These are phyloP conservation scores for Geranomyces variabilis DNA, from an alignment of 192 early-diverging fungal species.

Conservation along the genomic window DNA sequence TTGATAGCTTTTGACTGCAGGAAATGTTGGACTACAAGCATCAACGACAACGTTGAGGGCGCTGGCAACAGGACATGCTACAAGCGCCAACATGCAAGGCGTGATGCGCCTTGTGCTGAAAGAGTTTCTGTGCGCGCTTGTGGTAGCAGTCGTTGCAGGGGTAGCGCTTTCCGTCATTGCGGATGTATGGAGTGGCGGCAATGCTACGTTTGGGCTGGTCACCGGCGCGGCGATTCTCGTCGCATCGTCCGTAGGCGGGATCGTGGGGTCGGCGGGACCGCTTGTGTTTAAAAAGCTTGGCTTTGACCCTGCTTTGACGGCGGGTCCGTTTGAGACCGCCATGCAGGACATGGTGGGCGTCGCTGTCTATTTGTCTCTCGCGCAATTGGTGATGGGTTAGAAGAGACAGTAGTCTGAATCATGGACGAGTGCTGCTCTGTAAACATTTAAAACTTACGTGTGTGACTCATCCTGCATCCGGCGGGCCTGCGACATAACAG, in stretches of 20 bases:
- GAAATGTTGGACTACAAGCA: slow-evolving; percentile 52
- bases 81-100: slow-evolving; percentile 21
- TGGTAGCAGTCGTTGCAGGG: not conserved
- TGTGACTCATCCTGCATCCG: no score
- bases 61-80: slow-evolving; percentile 49
- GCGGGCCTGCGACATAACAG: no score
- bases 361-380: slow-evolving; percentile 35
- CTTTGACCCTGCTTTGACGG: slow-evolving; percentile 49
- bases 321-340: slow-evolving; percentile 54
- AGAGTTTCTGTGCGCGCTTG: slow-evolving; percentile 27
- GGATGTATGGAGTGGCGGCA: slow-evolving; percentile 3
- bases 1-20: no score
- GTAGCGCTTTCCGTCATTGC: not conserved
- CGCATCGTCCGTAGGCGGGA: slow-evolving; percentile 30
- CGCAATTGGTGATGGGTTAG: not conserved
- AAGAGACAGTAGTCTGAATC: no score
- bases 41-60: slow-evolving; percentile 51
- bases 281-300: slow-evolving; percentile 41
- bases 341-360: slow-evolving; percentile 47
- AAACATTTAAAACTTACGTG: no score
- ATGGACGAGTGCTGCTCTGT: no score
- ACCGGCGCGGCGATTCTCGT: slow-evolving; percentile 23
- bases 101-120: slow-evolving; percentile 39
- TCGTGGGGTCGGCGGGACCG: slow-evolving; percentile 36
- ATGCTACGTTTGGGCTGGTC: slow-evolving; percentile 3